Base-by-base conservation (phyloP, 768 basidiomycete genomes). In the Collybiopsis luxurians region DNA sequence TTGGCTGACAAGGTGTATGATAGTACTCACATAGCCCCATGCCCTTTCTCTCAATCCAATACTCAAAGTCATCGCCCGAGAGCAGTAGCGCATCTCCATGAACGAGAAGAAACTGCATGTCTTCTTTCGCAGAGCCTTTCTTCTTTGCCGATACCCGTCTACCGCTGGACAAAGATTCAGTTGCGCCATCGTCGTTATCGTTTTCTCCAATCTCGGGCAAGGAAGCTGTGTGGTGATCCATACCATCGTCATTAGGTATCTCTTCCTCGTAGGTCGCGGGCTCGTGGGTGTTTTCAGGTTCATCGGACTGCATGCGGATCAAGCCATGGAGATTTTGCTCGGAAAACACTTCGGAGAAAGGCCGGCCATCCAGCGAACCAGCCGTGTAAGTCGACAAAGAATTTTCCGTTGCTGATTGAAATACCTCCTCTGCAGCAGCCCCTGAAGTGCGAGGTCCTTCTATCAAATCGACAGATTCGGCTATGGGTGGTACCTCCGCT, bases 71-170 rank as follows among this genome's bases (percentile, higher is more conserved):
- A 51, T 72, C 75, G 10, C 76, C 75, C 2, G 7, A 60, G 5
- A 77, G 64, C 38, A 77, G 45, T 1, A 72, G 60, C 49, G 69
- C 64, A 62, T 77, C 75, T 0, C 76, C 75, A 55, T 78, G 75
- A 7, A 74, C 68, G 38, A 76, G 63, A 19, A 70, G 74, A 53
- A 75, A 70, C 21, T 39, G 49, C 59, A 43, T 59, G 28, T 42
- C 31, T 28, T 42, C 45, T 24, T 39, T 59, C 13, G 4, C 27
- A 9, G 40, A 15, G 3, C 9, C 27, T 30, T 27, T 9, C 24
- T n/a, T 44, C 42, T 30, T 53, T 26, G 26, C 28, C 24, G 27
- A 12, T 15, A 26, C 19, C 23, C 23, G 17, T 39, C 24, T 24
- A 11, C 46, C 7, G 6, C 31, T 45, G 10, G 48, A 24, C 27